A percentile compares a stretch with the other conserved stretches of the same genome.
These are phyloP conservation scores for Penicillium manginii DNA, from an alignment of 495 filamentous ascomycete genomes.

Conservation along the genomic window DNA sequence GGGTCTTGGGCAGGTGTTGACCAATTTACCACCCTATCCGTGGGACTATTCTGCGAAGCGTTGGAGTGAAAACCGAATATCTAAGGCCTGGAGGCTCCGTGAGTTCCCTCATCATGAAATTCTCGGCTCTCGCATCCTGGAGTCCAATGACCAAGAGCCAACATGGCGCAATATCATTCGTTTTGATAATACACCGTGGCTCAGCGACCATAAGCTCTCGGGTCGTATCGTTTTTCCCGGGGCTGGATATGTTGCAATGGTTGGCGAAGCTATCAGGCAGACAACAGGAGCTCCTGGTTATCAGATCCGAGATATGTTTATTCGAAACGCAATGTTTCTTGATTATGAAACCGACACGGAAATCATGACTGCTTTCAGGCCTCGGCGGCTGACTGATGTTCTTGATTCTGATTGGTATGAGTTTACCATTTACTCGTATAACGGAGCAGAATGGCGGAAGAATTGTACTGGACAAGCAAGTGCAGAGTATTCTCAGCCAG, in stretches of 20 bases:
- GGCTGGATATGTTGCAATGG: slow-evolving; percentile 49
- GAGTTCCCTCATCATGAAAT: slow-evolving; percentile 47
- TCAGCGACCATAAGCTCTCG: slow-evolving; percentile 47
- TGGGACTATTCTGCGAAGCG: slow-evolving; percentile 46
- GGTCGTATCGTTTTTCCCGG: slow-evolving; percentile 45
- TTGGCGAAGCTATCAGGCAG: slow-evolving; percentile 47
- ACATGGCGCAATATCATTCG: slow-evolving; percentile 53
- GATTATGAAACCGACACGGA: no score
- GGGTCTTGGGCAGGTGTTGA: slow-evolving; percentile 30
- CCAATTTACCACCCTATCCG: slow-evolving; percentile 51
- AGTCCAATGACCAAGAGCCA: slow-evolving; percentile 45
- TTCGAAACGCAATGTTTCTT: no score
- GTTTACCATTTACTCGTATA: no score
- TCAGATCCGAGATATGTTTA: not conserved
- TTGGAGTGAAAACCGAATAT: slow-evolving; percentile 52
- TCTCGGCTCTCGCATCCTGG: slow-evolving; percentile 43
- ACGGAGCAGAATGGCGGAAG: no score
- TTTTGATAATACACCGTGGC: slow-evolving; percentile 48
- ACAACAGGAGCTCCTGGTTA: not conserved
- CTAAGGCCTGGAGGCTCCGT: slow-evolving; percentile 48
- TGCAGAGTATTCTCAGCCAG: no score
- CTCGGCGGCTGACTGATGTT: no score
- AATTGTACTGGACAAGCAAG: no score
- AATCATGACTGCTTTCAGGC: no score
- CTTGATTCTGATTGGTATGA: no score